Percentiles rank a stretch among this genome's conserved stretches.
These are phyloP conservation scores for Cocos nucifera DNA, from an alignment of 176 grass and related monocot genomes.

Conservation along the genomic window DNA sequence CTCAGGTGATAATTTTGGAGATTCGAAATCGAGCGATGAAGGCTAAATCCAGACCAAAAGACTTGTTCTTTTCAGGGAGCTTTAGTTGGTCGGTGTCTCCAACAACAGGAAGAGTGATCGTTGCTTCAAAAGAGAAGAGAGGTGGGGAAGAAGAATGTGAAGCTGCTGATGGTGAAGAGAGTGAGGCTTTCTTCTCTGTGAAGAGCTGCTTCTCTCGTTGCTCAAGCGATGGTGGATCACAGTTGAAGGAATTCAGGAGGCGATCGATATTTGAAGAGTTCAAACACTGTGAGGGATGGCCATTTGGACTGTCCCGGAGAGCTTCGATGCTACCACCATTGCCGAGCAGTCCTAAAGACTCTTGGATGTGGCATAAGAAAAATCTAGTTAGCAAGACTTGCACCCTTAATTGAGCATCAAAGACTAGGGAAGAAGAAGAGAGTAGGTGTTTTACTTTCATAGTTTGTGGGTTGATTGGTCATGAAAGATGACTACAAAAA, in stretches of 20 bases:
- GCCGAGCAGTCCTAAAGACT: slow-evolving; percentile 61
- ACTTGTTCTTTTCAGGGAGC: slow-evolving; percentile 16
- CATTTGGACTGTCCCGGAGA: slow-evolving; percentile 72
- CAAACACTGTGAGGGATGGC: slow-evolving; percentile 79
- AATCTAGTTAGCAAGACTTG: slow-evolving; percentile 3
- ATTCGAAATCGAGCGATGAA: slow-evolving; percentile 58
- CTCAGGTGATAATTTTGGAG: slow-evolving; percentile 60
- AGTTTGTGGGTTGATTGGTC: too few relatives aligned
- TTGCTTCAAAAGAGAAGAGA: slow-evolving; percentile 8
- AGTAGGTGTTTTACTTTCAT: too few relatives aligned
- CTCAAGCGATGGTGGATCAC: slow-evolving; percentile 45
- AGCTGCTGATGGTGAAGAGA: slow-evolving; percentile 34
- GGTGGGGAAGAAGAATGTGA: slow-evolving; percentile 1
- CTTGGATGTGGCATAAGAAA: slow-evolving; percentile 81
- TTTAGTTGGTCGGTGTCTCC: slow-evolving; percentile 46
- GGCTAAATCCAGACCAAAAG: slow-evolving; percentile 31
- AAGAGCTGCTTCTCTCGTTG: slow-evolving; percentile 79
- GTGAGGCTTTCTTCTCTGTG: slow-evolving; percentile 83
- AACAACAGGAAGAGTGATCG: slow-evolving; percentile 5
- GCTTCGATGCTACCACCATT: slow-evolving; percentile 52
- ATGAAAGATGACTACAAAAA: too few relatives aligned
- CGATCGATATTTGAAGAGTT: slow-evolving; percentile 40
- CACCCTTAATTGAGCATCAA: not conserved
- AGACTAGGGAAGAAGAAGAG: not conserved
- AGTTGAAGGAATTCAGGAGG: slow-evolving; percentile 16